Evolutionary conservation across 1,284 basidiomycete species (phyloP).

Genomic region (Cutaneotrichosporon sp.): DNA sequence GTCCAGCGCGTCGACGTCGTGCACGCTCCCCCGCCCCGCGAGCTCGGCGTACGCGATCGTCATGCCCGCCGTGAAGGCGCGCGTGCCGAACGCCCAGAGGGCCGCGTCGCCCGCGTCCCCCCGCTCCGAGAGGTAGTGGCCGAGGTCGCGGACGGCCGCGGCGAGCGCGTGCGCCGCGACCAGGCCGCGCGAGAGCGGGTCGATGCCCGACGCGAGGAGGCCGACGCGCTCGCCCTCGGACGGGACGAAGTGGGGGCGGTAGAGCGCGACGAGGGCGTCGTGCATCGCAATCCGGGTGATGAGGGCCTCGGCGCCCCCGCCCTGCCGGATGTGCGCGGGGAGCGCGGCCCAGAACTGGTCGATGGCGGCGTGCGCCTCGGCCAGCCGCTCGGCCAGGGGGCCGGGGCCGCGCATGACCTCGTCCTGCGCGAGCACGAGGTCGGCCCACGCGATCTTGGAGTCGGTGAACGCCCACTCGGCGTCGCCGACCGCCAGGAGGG

Average conservation of each 20-base stretch:
- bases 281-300: constrained; percentile 24
- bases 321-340: constrained; percentile 13
- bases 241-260: not conserved
- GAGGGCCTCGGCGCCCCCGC: constrained; percentile 40
- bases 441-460: constrained; percentile 1
- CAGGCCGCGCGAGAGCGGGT: not conserved
- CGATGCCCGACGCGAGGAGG: not conserved
- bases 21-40: not conserved
- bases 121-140: constrained; percentile 8
- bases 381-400: constrained; percentile 3
- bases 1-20: not conserved
- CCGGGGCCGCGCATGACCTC: not conserved
- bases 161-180: not conserved
- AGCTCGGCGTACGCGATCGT: constrained; percentile 11
- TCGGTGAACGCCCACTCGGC: constrained; percentile 7
- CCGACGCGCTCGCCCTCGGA: not conserved
- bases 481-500: not conserved
- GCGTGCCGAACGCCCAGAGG: not conserved
- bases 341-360: not conserved
- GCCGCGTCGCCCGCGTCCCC: no score
- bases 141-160: constrained; percentile 3
- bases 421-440: not conserved
- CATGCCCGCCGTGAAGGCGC: constrained; percentile 10
- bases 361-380: not conserved
- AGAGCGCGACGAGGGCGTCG: not conserved